Base-by-base conservation (phyloP, 2,329 filamentous ascomycete species). In the Diaporthe humulicola region DNA sequence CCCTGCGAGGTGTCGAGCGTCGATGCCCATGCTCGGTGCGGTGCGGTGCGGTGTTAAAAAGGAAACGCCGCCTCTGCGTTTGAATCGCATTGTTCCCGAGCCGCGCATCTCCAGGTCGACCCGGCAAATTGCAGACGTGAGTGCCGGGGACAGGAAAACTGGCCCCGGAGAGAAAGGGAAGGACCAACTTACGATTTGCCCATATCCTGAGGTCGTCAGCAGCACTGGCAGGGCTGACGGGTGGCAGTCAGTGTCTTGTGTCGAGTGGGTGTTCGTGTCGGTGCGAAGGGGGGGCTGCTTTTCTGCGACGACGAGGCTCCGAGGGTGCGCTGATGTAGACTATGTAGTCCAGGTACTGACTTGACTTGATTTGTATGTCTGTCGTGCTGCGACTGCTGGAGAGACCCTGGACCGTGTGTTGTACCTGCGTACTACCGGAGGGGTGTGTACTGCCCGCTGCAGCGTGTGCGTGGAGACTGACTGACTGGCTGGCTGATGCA, bases 141-240 rank as follows among this genome's bases (percentile, higher is more conserved):
- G 56, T 52, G 22, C 15, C 54, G 33, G 45, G 38, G 38, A 61
- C 45, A 54, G 38, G 25, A 61, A 56, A 22, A n/a, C n/a, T 14
- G 42, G 12, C 30, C 71, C 25, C n/a, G 25, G n/a, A 45, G 38
- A 22, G 14, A 76, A 71, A 75, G 75, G 33, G 73, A 61, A 66
- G 36, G 40, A 25, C 15, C 42, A 25, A 88, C 87, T 87, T 83
- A 89, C 88, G 88, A 88, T 87, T 89, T 89, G 78, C 88, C 88
- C 88, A 89, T 89, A 71, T 79, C 45, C 38, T 42, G 45, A 54
- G 22, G 40, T 69, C 42, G 80, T 72, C 52, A 64, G 56, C 70
- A 58, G 42, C 70, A 66, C 66, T 42, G 60, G 57, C 60, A 75
- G 54, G 54, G 48, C 42, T 70, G 45, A 42, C 10, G 33, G 19